phyloP scores from a whole-genome alignment of 805 yeast species.

The Cyberlindnera xishuangbannaensis region DNA sequence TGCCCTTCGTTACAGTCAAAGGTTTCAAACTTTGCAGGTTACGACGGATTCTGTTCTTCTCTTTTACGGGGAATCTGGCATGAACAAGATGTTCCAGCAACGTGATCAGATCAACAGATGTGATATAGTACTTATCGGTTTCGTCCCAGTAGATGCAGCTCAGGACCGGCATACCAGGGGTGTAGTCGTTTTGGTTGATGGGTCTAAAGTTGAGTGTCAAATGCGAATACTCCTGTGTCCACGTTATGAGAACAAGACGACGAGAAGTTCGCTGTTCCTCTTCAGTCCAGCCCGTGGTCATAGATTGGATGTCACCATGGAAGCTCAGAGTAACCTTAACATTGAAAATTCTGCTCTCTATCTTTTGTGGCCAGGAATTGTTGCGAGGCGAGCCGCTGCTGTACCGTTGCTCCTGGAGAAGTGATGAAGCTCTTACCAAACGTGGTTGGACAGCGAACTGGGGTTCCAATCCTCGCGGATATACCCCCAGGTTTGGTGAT shows the following conservation, averaged over 20 bases:
- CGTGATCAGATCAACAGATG: slow-evolving; percentile 58
- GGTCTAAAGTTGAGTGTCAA: slow-evolving; percentile 35
- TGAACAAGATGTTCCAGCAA: slow-evolving; percentile 51
- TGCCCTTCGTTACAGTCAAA: slow-evolving; percentile 47
- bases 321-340: slow-evolving; percentile 17
- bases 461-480: slow-evolving; percentile 10
- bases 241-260: slow-evolving; percentile 43
- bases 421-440: slow-evolving; percentile 14
- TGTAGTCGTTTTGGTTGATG: slow-evolving; percentile 31
- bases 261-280: slow-evolving; percentile 38
- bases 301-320: slow-evolving; percentile 15
- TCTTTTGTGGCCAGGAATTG: slow-evolving; percentile 1
- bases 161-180: slow-evolving; percentile 39
- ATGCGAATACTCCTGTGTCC: slow-evolving; percentile 30
- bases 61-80: slow-evolving; percentile 55
- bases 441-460: slow-evolving; percentile 10
- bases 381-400: no score
- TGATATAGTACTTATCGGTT: slow-evolving; percentile 43
- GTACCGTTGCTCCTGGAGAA: not conserved
- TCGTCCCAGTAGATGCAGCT: slow-evolving; percentile 57
- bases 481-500: not conserved
- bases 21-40: slow-evolving; percentile 63
- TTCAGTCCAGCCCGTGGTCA: slow-evolving; percentile 42
- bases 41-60: slow-evolving; percentile 63
- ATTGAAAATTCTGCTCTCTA: slow-evolving; percentile 1